phyloP scores from a whole-genome alignment of 2,329 filamentous ascomycete species.

The Helotiales sp. region DNA sequence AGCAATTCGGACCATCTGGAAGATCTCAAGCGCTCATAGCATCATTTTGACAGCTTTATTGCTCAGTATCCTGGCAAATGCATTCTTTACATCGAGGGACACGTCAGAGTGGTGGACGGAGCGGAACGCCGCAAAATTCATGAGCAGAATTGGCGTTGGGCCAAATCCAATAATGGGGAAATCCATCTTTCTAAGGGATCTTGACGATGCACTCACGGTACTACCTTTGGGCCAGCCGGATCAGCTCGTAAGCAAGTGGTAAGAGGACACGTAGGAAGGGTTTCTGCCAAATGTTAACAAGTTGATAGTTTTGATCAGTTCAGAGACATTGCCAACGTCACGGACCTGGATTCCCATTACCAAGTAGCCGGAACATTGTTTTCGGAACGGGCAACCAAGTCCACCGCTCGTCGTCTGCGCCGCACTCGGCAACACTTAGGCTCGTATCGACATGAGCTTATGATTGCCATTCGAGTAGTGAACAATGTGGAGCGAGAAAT shows the following conservation, averaged over 20 bases:
- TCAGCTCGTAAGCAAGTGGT: constrained; percentile 55
- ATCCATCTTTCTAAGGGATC: constrained; percentile 80
- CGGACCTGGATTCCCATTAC: constrained; percentile 62
- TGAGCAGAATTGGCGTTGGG: constrained; percentile 78
- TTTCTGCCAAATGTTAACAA: constrained; percentile 22
- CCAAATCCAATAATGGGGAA: constrained; percentile 84
- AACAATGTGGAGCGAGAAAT: constrained; percentile 90
- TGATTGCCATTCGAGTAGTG: constrained; percentile 88
- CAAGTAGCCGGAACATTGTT: constrained; percentile 57
- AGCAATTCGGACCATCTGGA: constrained; percentile 66
- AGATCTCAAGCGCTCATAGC: constrained; percentile 72
- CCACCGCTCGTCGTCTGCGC: constrained; percentile 67
- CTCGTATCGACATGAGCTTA: constrained; percentile 82
- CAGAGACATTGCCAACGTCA: constrained; percentile 60
- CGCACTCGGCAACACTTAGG: constrained; percentile 84
- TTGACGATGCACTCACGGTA: constrained; percentile 63
- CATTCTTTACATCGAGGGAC: constrained; percentile 75
- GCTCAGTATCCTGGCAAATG: constrained; percentile 73
- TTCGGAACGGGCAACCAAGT: constrained; percentile 54
- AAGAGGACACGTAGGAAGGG: constrained; percentile 32
- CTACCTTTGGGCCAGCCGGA: constrained; percentile 28
- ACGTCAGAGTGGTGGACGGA: constrained; percentile 84
- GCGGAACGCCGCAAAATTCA: constrained; percentile 77
- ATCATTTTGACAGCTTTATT: constrained; percentile 72
- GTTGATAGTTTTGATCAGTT: constrained; percentile 62